Evolutionary conservation across 2,329 filamentous ascomycete species (phyloP), one percentile per base, ranked within the genome.

Genomic region (Ambrosiella xylebori): DNA sequence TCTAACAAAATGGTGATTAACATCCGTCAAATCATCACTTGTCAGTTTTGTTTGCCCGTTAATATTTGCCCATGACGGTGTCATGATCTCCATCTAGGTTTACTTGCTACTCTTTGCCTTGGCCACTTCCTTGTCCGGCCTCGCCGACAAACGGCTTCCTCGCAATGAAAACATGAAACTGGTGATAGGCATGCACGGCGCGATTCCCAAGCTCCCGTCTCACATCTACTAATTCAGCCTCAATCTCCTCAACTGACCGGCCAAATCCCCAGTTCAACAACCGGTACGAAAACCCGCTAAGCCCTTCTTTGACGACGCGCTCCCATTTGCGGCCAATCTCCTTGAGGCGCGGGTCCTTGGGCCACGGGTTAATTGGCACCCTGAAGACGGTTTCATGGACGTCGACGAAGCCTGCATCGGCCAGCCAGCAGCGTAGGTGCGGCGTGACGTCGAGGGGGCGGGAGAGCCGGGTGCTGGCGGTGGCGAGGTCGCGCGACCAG

Each of bases 301-400:
- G 64, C 0, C 74, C 73, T 13, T 69, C 67, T 7, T 70, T 59
- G 36, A 72, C 68, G 52, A 74, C 74, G 15, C 64, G 65, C 63
- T 75, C 71, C 74, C 73, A 75, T 64, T 74, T 68, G 44, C 64
- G 67, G 0, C 74, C 74, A 3, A 76, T 61, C 12, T 71, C 68
- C 63, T 72, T 75, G 54, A 73, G 66, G 17, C 64, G 63, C 45
- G 68, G 68, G 52, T 76, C 68, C 62, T 72, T 74, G 0, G 78
- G 70, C 79, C 79, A 81, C 3, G 69, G 68, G 39, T 77, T 79
- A 52, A 76, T 69, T 0, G 79, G 79, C 41, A 80, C 68, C 64
- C 76, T 79, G 65, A 76, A 77, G 1, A 76, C 64, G 19, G 68
- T 68, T 64, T 81, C 71, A 37, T 74, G 70, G 11, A 81, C 71